These are phyloP conservation scores for Aspergillus sp. DNA, from an alignment of 2,329 filamentous ascomycete genomes.

Conservation along the genomic window DNA sequence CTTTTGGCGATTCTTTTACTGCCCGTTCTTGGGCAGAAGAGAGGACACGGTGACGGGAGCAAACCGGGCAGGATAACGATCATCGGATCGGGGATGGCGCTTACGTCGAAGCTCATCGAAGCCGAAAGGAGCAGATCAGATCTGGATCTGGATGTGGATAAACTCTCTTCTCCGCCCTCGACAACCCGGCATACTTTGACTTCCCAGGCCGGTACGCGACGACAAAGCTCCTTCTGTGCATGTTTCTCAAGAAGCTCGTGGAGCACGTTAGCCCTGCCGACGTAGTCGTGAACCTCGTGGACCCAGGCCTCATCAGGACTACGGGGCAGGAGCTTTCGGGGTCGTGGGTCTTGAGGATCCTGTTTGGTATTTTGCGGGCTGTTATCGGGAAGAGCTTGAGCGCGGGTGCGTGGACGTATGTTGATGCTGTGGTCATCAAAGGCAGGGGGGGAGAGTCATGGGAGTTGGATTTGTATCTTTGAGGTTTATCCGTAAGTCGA, in stretches of 20 bases:
- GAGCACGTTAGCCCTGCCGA: background rate
- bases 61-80: background rate
- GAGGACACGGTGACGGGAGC: too few relatives aligned
- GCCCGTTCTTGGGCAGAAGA: constrained; percentile 24
- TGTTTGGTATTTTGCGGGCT: too few relatives aligned
- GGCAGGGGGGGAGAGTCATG: background rate
- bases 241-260: background rate
- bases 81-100: background rate
- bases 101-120: background rate
- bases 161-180: background rate
- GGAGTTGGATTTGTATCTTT: background rate
- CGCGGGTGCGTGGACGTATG: background rate
- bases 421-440: background rate
- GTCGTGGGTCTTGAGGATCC: background rate
- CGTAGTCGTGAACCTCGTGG: background rate
- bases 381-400: background rate
- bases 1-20: constrained; percentile 28
- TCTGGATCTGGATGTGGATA: too few relatives aligned
- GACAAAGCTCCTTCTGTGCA: background rate
- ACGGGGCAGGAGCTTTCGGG: background rate
- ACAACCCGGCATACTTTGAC: background rate
- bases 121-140: too few relatives aligned
- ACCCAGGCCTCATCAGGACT: background rate
- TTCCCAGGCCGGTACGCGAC: background rate
- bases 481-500: background rate